These are phyloP conservation scores for Oropetium thomaeum DNA, from an alignment of 176 grass and related monocot genomes.

Conservation along the genomic window DNA sequence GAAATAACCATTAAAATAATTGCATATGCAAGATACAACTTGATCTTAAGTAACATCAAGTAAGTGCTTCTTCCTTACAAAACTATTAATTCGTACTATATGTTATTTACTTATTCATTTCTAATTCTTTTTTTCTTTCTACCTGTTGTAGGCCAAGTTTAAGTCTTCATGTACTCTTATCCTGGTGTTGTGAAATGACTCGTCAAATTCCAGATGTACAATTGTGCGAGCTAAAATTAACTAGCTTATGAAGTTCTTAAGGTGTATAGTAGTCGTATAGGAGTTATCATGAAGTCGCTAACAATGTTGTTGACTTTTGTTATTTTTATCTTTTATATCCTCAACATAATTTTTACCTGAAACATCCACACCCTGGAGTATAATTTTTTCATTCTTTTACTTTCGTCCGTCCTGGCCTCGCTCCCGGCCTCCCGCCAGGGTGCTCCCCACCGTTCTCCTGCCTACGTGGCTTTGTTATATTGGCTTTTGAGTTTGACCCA, in stretches of 20 bases:
- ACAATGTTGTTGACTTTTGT: no score
- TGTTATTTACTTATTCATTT: neutral
- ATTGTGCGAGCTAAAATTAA: neutral
- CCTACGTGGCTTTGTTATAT: no score
- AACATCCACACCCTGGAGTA: no score
- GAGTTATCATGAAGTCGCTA: no score
- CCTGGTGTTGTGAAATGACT: neutral
- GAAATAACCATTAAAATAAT: neutral
- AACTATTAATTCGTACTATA: neutral
- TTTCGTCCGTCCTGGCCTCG: no score
- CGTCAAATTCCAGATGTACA: neutral
- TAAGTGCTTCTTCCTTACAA: neutral
- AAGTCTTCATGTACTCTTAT: neutral
- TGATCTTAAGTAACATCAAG: neutral
- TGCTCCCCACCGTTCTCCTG: no score
- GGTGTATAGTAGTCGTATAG: no score
- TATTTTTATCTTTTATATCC: no score
- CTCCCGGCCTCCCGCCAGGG: no score
- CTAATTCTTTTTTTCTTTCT: neutral
- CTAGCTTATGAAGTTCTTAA: neutral
- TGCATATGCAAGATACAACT: neutral
- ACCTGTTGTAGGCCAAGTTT: neutral
- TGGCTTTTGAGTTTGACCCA: no score
- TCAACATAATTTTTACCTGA: no score
- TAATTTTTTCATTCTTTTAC: no score